Percentiles rank a stretch among this genome's conserved stretches.
Conservation (phyloP, 352 stramenopile genomes). For the Globisporangium orthogonon region DNA sequence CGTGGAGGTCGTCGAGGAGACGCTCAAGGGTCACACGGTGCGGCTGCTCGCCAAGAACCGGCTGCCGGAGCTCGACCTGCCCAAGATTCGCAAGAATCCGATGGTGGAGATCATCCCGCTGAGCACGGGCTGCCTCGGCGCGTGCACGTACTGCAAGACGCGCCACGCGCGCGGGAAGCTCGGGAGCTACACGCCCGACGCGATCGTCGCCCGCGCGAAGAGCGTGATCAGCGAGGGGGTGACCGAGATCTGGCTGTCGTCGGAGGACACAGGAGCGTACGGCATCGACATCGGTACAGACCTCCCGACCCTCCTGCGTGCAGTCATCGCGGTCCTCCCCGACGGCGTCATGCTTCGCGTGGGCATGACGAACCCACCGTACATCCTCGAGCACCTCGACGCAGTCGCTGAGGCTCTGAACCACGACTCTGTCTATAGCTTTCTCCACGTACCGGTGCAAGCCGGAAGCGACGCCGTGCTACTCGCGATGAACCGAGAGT, state of each 20-base stretch:
- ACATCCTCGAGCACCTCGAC: constrained; percentile 87
- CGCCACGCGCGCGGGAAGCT: constrained; percentile 88
- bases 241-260: constrained; percentile 90
- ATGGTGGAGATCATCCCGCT: constrained; percentile 92
- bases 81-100: constrained; percentile 90
- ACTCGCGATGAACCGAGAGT: constrained; percentile 90
- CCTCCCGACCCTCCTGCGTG: constrained; percentile 58
- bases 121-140: constrained; percentile 88
- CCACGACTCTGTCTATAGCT: constrained; percentile 81
- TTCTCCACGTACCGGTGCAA: constrained; percentile 91
- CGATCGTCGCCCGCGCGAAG: constrained; percentile 62
- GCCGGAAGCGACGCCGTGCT: constrained; percentile 84
- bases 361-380: constrained; percentile 93
- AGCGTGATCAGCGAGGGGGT: constrained; percentile 75
- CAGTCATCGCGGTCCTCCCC: constrained; percentile 59
- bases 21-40: constrained; percentile 87
- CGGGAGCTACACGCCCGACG: constrained; percentile 80
- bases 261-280: constrained; percentile 91
- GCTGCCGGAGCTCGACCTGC: constrained; percentile 83
- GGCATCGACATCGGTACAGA: constrained; percentile 85
- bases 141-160: constrained; percentile 94
- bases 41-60: constrained; percentile 75
- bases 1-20: constrained; percentile 89
- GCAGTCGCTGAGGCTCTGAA: constrained; percentile 76
- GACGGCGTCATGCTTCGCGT: constrained; percentile 86